Evolutionary conservation across 2,329 filamentous ascomycete species (phyloP), one percentile per base, ranked within the genome.

Genomic region (Calonectria pseudoturangicola): DNA sequence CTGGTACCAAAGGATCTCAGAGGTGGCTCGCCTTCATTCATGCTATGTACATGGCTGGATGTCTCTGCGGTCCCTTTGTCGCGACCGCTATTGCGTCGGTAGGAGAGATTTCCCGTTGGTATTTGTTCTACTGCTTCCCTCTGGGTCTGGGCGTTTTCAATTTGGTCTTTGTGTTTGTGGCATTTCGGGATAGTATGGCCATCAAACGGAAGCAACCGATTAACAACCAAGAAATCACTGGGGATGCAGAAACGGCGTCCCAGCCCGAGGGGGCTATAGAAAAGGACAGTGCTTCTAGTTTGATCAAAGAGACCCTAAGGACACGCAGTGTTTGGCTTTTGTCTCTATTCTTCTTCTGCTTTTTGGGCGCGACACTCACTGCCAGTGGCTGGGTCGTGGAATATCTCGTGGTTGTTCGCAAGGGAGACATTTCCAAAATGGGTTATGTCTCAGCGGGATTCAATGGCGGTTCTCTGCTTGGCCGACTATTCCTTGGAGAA

Each of bases 1-100:
- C 88, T 0, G 84, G 86, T 0, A 80, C 88, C 0, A 85, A 86
- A 12, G 83, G 82, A 0, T 88, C 90, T 0, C 90, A 93, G 77
- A 84, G 90, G 5, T 92, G 90, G 88, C 84, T 93, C 0, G 89
- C 90, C 0, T 89, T 92, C 67, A 91, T 93, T 18, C 92, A 93
- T 73, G 91, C 90, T 10, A 91, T 90, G 86, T 93, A 91, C 75
- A 85, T 85, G 77, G 86, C 88, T 0, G 91, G 91, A 0, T 89
- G 88, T 58, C 84, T 93, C 2, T 85, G 90, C 4, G 88, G 87
- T 0, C 91, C 91, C 0, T 90, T 93, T 58, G 86, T 87, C 2
- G 86, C 87, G 0, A 89, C 87, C 0, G 85, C 85, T 0, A 83
- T 92, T n/a, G 89, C 89, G 0, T 85, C 86, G 0, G 79, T 82